A percentile compares a stretch with the other conserved stretches of the same genome.
phyloP scores from a whole-genome alignment of 129 eudicot genomes.

The Dittrichia graveolens region DNA sequence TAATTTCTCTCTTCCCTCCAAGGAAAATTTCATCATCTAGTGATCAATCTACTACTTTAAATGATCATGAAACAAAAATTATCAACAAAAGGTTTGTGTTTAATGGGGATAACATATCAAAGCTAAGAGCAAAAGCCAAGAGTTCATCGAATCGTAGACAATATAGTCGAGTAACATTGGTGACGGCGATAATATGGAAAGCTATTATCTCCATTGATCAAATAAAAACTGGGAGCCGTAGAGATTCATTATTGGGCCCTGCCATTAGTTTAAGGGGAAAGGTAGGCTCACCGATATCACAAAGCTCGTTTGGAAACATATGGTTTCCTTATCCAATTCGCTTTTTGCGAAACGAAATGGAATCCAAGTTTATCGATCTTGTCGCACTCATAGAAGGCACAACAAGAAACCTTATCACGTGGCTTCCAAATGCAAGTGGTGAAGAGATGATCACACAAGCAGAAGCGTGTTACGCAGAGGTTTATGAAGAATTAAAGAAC shows the following conservation, averaged over 20 bases:
- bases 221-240: slow-evolving; percentile 19
- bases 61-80: not conserved
- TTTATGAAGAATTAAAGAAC: slow-evolving; percentile 27
- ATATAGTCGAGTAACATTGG: slow-evolving; percentile 35
- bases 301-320: slow-evolving; percentile 32
- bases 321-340: slow-evolving; percentile 32
- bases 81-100: slow-evolving; percentile 26
- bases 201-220: slow-evolving; percentile 24
- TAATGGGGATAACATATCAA: slow-evolving; percentile 20
- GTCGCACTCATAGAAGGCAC: slow-evolving; percentile 28
- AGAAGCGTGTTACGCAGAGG: slow-evolving; percentile 16
- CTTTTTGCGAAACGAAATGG: slow-evolving; percentile 6
- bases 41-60: not conserved
- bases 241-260: slow-evolving; percentile 26
- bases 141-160: not conserved
- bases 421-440: slow-evolving; percentile 20
- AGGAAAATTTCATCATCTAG: not conserved
- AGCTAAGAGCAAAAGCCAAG: slow-evolving; percentile 20
- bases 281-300: slow-evolving; percentile 4
- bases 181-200: slow-evolving; percentile 34
- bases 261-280: slow-evolving; percentile 37
- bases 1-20: slow-evolving; percentile 29
- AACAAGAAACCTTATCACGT: slow-evolving; percentile 19
- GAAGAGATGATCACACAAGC: slow-evolving; percentile 33
- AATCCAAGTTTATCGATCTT: slow-evolving; percentile 15